A percentile compares a stretch with the other conserved stretches of the same genome.
Conservation (phyloP, 768 basidiomycete genomes). For the Sutorius australiensis region DNA sequence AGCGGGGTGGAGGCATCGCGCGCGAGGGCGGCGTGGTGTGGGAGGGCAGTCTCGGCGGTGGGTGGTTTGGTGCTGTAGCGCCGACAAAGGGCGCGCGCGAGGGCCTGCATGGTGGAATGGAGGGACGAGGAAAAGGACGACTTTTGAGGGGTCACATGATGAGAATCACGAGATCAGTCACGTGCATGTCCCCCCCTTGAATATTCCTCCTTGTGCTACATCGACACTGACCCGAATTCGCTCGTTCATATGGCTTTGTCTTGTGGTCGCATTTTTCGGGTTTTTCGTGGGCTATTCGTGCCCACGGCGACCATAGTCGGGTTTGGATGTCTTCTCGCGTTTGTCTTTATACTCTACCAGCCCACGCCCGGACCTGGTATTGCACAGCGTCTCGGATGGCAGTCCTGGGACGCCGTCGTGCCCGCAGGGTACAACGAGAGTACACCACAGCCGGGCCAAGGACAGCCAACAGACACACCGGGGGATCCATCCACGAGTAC, state of each 20-base stretch:
- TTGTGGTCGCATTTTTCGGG: conserved; percentile 45
- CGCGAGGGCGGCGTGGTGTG: conserved; percentile 42
- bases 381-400: conserved; percentile 79
- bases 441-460: not conserved
- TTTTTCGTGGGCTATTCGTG: conserved; percentile 49
- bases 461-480: not conserved
- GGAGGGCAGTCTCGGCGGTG: conserved; percentile 42
- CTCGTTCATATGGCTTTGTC: conserved; percentile 36
- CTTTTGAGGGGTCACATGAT: not conserved
- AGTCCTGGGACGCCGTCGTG: conserved; percentile 72
- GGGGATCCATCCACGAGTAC: conserved; percentile 4
- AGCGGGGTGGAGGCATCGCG: conserved; percentile 69
- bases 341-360: conserved; percentile 78
- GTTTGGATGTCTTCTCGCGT: conserved; percentile 71
- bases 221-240: not conserved
- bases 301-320: conserved; percentile 59
- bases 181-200: too few species aligned
- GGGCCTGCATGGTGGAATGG: conserved; percentile 26
- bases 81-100: conserved; percentile 33
- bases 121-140: not conserved
- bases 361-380: conserved; percentile 69
- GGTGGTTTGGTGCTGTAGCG: conserved; percentile 34
- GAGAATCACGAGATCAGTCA: too few species aligned
- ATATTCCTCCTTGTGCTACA: too few species aligned
- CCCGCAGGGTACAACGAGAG: conserved; percentile 16